Conservation (phyloP, 1,284 basidiomycete genomes). For the Lentinus polychrous region DNA sequence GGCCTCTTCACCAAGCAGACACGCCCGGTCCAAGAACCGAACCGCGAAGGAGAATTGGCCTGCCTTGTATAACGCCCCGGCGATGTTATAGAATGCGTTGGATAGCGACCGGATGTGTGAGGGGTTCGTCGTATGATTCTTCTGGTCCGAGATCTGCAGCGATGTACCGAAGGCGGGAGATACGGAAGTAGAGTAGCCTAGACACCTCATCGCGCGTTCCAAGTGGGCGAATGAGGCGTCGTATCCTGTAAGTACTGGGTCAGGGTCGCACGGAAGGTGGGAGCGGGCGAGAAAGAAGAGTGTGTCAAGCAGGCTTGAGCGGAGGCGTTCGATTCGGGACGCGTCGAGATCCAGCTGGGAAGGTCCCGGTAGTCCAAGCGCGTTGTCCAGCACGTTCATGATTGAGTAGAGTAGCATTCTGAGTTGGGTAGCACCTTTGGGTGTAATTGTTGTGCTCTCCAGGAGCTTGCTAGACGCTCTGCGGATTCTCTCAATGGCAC, state of each 20-base stretch:
- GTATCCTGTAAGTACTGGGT: constrained; percentile 41
- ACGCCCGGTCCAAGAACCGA: constrained; percentile 58
- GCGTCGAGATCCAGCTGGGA: constrained; percentile 18
- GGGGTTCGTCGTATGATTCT: constrained; percentile 19
- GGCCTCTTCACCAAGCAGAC: constrained; percentile 43
- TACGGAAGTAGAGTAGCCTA: too few species aligned
- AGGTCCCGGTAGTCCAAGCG: neutral
- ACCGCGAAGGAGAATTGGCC: constrained; percentile 52
- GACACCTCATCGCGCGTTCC: constrained; percentile 28
- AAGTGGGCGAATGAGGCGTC: constrained; percentile 41
- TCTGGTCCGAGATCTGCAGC: constrained; percentile 1
- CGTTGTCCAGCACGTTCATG: constrained; percentile 21
- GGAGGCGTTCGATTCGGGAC: constrained; percentile 24
- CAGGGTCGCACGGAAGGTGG: constrained; percentile 30
- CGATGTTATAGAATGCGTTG: constrained; percentile 60
- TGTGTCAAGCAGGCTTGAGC: constrained; percentile 47
- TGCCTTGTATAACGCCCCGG: constrained; percentile 56
- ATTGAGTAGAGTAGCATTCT: constrained; percentile 25
- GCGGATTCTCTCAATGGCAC: neutral
- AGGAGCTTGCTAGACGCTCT: neutral
- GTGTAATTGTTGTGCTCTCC: neutral
- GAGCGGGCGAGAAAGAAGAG: constrained; percentile 53
- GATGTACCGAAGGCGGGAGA: too few species aligned
- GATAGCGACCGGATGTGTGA: constrained; percentile 62
- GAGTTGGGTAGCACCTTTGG: neutral